These are phyloP conservation scores for Aquilaria malaccensis DNA, from an alignment of 345 rosid species.

Conservation along the genomic window DNA sequence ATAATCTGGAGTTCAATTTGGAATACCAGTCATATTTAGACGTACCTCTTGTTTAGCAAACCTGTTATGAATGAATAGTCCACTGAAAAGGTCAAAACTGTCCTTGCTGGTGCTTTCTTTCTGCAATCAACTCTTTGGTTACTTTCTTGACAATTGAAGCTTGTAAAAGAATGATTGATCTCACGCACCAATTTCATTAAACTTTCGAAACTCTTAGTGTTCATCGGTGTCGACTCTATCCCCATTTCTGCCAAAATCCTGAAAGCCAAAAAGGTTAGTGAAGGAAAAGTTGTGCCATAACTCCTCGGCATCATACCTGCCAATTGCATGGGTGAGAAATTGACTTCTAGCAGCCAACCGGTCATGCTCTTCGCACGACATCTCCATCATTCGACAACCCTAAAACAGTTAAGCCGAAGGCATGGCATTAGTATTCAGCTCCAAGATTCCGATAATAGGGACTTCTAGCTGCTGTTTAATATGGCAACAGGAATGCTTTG, in stretches of 20 bases:
- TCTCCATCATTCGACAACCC: constrained; percentile 72
- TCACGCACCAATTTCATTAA: constrained; percentile 22
- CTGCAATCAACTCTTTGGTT: constrained; percentile 19
- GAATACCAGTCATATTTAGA: not conserved
- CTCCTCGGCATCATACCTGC: constrained; percentile 25
- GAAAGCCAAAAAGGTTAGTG: not conserved
- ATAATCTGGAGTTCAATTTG: not conserved
- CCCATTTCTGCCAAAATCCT: constrained; percentile 40
- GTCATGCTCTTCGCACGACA: constrained; percentile 57
- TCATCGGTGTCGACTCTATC: constrained; percentile 29
- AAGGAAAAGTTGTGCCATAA: not conserved
- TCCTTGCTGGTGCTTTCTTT: constrained; percentile 22
- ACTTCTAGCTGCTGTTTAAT: too few species aligned
- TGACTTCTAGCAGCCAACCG: constrained; percentile 48
- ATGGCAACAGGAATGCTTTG: too few species aligned
- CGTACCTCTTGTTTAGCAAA: constrained; percentile 50
- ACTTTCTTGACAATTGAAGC: not conserved
- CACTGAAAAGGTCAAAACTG: constrained; percentile 44
- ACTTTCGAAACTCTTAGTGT: constrained; percentile 36
- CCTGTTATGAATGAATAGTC: constrained; percentile 38
- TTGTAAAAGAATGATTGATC: not conserved
- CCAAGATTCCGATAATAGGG: not conserved
- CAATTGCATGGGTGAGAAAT: constrained; percentile 44
- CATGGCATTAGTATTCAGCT: too few species aligned
- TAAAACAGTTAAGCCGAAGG: not conserved